Evolutionary conservation across 2,329 filamentous ascomycete species (phyloP).

Genomic region (Aspergillus ochraceus): DNA sequence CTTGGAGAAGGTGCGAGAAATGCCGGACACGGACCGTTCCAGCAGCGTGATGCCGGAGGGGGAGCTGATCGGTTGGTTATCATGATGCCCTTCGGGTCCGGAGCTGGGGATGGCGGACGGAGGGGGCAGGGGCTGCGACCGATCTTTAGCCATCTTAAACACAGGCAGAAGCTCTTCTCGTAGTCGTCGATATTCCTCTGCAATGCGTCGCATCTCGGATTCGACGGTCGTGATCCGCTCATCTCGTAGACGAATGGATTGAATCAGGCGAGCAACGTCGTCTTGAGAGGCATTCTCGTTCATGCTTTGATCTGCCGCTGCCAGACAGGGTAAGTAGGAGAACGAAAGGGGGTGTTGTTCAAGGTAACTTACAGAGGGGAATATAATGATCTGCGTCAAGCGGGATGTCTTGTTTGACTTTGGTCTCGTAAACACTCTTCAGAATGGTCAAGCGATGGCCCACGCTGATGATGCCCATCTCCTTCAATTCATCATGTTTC

Average conservation of each 20-base stretch:
- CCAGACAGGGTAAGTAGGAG: conserved; percentile 19
- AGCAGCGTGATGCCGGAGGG: conserved; percentile 30
- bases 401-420: conserved; percentile 87
- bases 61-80: conserved; percentile 42
- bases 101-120: conserved; percentile 35
- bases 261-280: conserved; percentile 87
- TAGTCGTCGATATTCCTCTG: conserved; percentile 83
- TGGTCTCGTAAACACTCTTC: conserved; percentile 94
- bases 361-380: conserved; percentile 70
- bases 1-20: conserved; percentile 74
- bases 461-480: conserved; percentile 89
- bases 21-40: conserved; percentile 51
- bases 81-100: conserved; percentile 25
- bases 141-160: conserved; percentile 86
- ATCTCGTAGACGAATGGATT: conserved; percentile 84
- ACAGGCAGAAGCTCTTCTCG: conserved; percentile 90
- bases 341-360: not conserved
- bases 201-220: conserved; percentile 76
- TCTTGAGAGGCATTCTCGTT: conserved; percentile 87
- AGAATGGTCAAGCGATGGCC: conserved; percentile 93
- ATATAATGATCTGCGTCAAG: conserved; percentile 93
- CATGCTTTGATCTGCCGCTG: conserved; percentile 87
- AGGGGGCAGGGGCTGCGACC: conserved; percentile 78
- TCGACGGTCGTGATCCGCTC: conserved; percentile 84
- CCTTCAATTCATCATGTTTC: conserved; percentile 89